These are phyloP conservation scores for Talaromyces nanjingensis DNA, from an alignment of 495 filamentous ascomycete species.

Conservation along the genomic window DNA sequence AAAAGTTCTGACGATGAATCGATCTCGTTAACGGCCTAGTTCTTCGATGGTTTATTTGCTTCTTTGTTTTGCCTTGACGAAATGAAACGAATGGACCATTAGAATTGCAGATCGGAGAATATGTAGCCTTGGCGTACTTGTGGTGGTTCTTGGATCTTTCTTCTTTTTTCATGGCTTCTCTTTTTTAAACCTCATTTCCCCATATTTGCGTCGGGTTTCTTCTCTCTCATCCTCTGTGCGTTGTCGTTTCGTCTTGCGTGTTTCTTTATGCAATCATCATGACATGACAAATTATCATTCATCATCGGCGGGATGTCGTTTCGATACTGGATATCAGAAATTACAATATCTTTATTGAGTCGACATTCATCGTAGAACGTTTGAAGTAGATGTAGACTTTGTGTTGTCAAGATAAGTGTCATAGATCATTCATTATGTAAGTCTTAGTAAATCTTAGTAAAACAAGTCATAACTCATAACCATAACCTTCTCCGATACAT, in stretches of 20 bases:
- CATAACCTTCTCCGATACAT: neutral
- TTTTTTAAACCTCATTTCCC: constrained; percentile 17
- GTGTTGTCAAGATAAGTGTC: neutral
- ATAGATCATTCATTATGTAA: neutral
- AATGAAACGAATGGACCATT: constrained; percentile 15
- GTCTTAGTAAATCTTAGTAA: neutral
- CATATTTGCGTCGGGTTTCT: constrained; percentile 12
- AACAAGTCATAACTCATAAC: neutral
- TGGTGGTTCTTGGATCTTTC: constrained; percentile 8
- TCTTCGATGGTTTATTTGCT: constrained; percentile 20
- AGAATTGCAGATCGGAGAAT: constrained; percentile 34
- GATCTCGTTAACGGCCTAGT: constrained; percentile 5
- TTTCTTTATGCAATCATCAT: constrained; percentile 31
- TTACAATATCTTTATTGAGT: neutral
- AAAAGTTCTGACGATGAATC: constrained; percentile 1
- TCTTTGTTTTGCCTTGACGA: constrained; percentile 20
- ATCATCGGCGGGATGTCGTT: constrained; percentile 38
- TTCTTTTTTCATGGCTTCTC: constrained; percentile 21
- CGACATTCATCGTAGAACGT: neutral
- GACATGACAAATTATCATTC: constrained; percentile 34
- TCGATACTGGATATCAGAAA: constrained; percentile 3
- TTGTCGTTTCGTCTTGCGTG: constrained; percentile 11
- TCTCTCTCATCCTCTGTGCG: constrained; percentile 17
- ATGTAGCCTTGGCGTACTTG: constrained; percentile 6
- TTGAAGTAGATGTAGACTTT: no score